Conservation (phyloP, 2,329 filamentous ascomycete genomes). For the Colletotrichum salicis region DNA sequence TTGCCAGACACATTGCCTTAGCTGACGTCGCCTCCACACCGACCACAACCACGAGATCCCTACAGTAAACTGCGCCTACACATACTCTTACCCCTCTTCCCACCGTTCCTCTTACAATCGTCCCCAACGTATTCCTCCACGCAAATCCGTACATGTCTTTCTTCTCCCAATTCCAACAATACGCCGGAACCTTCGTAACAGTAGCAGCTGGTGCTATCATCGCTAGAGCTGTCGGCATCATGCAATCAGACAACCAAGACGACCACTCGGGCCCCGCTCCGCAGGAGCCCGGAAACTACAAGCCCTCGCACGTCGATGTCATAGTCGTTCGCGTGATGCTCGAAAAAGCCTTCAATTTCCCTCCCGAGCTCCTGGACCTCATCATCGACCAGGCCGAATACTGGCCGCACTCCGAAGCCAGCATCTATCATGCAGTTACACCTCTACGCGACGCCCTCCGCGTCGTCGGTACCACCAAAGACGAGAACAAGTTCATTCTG, state of each 20-base stretch:
- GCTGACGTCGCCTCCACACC: conserved; percentile 28
- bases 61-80: neutral
- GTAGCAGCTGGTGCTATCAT: conserved; percentile 17
- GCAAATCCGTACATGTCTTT: neutral
- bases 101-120: too few relatives aligned
- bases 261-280: neutral
- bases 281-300: conserved; percentile 22
- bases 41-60: neutral
- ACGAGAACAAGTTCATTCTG: conserved; percentile 49
- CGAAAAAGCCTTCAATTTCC: conserved; percentile 54
- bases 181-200: conserved; percentile 18
- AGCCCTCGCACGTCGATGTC: conserved; percentile 60
- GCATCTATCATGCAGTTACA: conserved; percentile 40
- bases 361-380: conserved; percentile 64
- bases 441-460: conserved; percentile 36
- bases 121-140: neutral
- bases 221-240: conserved; percentile 11
- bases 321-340: conserved; percentile 60
- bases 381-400: conserved; percentile 72
- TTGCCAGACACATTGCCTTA: neutral
- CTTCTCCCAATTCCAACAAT: conserved; percentile 17
- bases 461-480: conserved; percentile 39
- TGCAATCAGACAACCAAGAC: neutral
- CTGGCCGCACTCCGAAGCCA: conserved; percentile 63
- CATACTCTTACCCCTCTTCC: neutral